phyloP scores from a whole-genome alignment of 2,329 filamentous ascomycete species.

The Coniochaeta hoffmannii region DNA sequence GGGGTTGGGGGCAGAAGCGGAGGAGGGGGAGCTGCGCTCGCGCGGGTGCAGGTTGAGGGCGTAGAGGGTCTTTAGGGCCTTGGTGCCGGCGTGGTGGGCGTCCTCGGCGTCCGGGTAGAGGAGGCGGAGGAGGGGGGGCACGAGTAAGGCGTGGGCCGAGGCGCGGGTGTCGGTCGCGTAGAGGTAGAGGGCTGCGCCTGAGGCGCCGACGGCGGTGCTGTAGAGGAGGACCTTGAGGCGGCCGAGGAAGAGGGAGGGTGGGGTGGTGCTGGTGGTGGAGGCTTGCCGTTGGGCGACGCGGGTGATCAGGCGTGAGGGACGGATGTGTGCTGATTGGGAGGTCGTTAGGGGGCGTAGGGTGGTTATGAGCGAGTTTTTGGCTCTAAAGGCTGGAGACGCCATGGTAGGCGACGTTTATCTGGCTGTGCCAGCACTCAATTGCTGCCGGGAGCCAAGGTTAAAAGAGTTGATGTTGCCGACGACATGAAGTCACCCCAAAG shows the following conservation, averaged over 20 bases:
- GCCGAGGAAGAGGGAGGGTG: slow-evolving; percentile 14
- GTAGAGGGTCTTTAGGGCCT: slow-evolving; percentile 64
- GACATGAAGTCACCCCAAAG: not conserved
- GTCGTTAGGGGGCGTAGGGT: slow-evolving; percentile 14
- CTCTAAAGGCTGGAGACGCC: slow-evolving; percentile 21
- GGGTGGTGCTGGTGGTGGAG: slow-evolving; percentile 12
- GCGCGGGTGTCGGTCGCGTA: slow-evolving; percentile 71
- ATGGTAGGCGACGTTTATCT: slow-evolving; percentile 19
- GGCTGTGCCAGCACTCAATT: slow-evolving; percentile 25
- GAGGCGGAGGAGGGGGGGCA: slow-evolving; percentile 58
- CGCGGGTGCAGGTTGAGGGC: slow-evolving; percentile 70
- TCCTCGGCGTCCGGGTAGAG: slow-evolving; percentile 76
- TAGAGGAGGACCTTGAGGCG: slow-evolving; percentile 30
- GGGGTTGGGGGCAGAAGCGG: slow-evolving; percentile 26
- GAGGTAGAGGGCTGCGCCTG: slow-evolving; percentile 45
- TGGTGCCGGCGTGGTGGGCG: slow-evolving; percentile 76
- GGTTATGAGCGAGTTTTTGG: slow-evolving; percentile 14
- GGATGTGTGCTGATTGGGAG: slow-evolving; percentile 6
- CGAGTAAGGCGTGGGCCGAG: slow-evolving; percentile 59
- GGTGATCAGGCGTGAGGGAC: slow-evolving; percentile 4
- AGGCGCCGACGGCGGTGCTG: slow-evolving; percentile 31
- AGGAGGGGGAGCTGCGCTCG: slow-evolving; percentile 53
- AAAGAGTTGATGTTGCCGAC: not conserved
- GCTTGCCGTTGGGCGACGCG: slow-evolving; percentile 12
- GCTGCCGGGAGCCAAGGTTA: slow-evolving; percentile 10